A percentile compares a stretch with the other conserved stretches of the same genome.
Evolutionary conservation across 2,329 filamentous ascomycete genomes (phyloP).

Genomic region (Beauveria scarabaeidicola): DNA sequence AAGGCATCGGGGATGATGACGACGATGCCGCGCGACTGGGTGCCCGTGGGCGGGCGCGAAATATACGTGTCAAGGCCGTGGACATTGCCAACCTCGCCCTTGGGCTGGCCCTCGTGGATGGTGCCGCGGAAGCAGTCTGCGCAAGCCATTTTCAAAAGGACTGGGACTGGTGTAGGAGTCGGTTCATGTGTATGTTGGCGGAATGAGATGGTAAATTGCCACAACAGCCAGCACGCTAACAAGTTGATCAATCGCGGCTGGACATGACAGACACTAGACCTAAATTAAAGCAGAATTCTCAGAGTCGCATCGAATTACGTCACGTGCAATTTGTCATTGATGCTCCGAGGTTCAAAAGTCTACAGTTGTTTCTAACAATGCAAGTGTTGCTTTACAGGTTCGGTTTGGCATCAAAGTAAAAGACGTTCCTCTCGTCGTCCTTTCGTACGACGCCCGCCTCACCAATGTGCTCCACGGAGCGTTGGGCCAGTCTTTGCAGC

Average conservation of each 20-base stretch:
- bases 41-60: slow-evolving; percentile 25
- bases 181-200: not conserved
- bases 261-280: not conserved
- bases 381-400: slow-evolving; percentile 11
- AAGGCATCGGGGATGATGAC: slow-evolving; percentile 49
- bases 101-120: slow-evolving; percentile 35
- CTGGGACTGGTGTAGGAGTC: not conserved
- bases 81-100: slow-evolving; percentile 35
- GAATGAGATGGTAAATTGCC: not conserved
- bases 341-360: not conserved
- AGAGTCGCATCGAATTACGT: not conserved
- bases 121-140: slow-evolving; percentile 38
- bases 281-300: not conserved
- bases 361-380: not conserved
- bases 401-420: slow-evolving; percentile 12
- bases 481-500: slow-evolving; percentile 13
- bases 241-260: not conserved
- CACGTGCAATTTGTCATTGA: not conserved
- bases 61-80: slow-evolving; percentile 43
- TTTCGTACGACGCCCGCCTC: slow-evolving; percentile 10
- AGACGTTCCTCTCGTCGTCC: slow-evolving; percentile 14
- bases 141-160: slow-evolving; percentile 24
- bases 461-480: slow-evolving; percentile 17
- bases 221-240: not conserved
- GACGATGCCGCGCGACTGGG: slow-evolving; percentile 34